Percentiles rank a stretch among this genome's conserved stretches.
Conservation (phyloP, 2,329 filamentous ascomycete species). For the Diaporthe sp. region DNA sequence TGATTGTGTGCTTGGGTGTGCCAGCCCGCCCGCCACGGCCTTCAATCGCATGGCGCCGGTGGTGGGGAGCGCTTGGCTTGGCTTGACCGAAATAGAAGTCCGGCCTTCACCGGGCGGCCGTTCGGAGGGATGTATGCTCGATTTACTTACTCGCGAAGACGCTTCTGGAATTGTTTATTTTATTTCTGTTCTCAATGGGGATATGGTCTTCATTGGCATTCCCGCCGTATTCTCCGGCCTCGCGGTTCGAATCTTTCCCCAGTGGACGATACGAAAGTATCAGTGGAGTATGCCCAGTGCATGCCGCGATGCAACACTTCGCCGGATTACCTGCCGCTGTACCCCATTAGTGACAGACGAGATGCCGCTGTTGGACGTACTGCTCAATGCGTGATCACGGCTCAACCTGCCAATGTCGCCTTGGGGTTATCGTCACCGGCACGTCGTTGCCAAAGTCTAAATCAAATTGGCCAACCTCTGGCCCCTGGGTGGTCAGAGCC, state of each 20-base stretch:
- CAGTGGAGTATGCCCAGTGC: not conserved
- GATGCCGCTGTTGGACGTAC: not conserved
- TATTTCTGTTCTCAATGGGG: not conserved
- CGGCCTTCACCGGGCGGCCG: conserved; percentile 18
- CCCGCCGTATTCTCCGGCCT: not conserved
- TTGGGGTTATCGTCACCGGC: not conserved
- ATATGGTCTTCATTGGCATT: not conserved
- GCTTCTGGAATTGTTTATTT: not conserved
- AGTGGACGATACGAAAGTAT: not conserved
- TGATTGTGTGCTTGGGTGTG: conserved; percentile 15
- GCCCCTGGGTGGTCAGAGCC: conserved; percentile 6
- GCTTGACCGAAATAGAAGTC: conserved; percentile 24
- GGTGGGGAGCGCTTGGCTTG: conserved; percentile 2
- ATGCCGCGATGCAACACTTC: not conserved
- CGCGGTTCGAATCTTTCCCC: too few relatives aligned
- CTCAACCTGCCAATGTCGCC: conserved; percentile 14
- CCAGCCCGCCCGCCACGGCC: not conserved
- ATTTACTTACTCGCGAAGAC: conserved; percentile 22
- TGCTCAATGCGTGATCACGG: not conserved
- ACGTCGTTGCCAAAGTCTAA: conserved; percentile 19
- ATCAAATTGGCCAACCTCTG: not conserved
- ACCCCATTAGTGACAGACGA: not conserved
- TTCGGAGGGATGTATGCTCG: not conserved
- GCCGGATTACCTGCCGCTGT: not conserved
- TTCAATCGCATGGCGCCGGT: not conserved